Percentiles rank a stretch among this genome's conserved stretches.
Evolutionary conservation across 1,139 yeast genomes (phyloP).

Genomic region (Scheffersomyces titani): DNA sequence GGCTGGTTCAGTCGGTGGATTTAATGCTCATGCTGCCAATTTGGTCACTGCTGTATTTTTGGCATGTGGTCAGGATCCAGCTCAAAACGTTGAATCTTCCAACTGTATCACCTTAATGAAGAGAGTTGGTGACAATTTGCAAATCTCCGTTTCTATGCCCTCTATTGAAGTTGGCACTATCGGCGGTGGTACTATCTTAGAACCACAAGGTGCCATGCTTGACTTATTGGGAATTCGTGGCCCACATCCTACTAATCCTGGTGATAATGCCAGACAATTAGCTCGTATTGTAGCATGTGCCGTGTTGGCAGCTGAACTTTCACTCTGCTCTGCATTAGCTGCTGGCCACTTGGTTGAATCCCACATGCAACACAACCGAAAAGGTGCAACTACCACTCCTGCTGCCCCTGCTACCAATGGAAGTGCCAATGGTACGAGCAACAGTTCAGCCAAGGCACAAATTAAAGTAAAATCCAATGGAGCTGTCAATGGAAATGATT

Average conservation of each 20-base stretch:
- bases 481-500: constrained; percentile 28
- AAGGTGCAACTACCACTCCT: constrained; percentile 48
- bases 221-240: constrained; percentile 94
- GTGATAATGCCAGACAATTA: constrained; percentile 90
- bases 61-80: constrained; percentile 99
- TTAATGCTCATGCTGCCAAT: constrained; percentile 97
- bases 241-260: constrained; percentile 92
- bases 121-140: constrained; percentile 67
- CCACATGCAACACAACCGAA: constrained; percentile 95
- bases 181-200: constrained; percentile 98
- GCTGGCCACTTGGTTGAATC: constrained; percentile 98
- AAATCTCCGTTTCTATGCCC: constrained; percentile 96
- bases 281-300: constrained; percentile 96
- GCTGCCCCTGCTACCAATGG: constrained; percentile 15
- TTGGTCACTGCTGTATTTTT: constrained; percentile 89
- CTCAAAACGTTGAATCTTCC: constrained; percentile 95
- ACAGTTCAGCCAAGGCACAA: constrained; percentile 7
- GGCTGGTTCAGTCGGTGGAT: constrained; percentile 99
- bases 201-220: constrained; percentile 95
- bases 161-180: constrained; percentile 98
- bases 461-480: constrained; percentile 4
- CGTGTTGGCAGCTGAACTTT: constrained; percentile 94
- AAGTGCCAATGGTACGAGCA: constrained; percentile 10
- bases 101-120: constrained; percentile 96
- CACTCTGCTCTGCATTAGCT: constrained; percentile 91